A percentile compares a stretch with the other conserved stretches of the same genome.
Evolutionary conservation across 2,329 filamentous ascomycete genomes (phyloP).

Genomic region (Hirsutella thompsonii): DNA sequence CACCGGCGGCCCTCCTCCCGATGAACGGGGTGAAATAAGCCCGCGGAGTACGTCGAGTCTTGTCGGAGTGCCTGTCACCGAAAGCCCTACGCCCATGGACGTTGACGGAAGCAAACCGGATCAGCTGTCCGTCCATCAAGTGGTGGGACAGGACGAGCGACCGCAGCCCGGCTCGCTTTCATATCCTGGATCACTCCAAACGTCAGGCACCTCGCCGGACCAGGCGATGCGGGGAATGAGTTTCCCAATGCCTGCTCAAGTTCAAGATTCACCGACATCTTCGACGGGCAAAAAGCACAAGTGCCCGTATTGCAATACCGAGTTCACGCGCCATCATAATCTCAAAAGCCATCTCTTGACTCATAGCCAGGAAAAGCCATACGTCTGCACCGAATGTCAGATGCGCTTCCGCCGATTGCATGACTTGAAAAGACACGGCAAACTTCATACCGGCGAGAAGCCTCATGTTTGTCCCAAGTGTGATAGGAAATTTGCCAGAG

Average conservation of each 20-base stretch:
- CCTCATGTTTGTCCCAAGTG: constrained; percentile 93
- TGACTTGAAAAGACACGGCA: constrained; percentile 90
- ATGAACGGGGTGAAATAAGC: constrained; percentile 27
- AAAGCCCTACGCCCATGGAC: constrained; percentile 42
- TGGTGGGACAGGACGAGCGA: constrained; percentile 38
- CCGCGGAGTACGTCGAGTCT: constrained; percentile 31
- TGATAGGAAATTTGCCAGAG: constrained; percentile 85
- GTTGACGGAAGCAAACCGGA: constrained; percentile 31
- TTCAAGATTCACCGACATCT: constrained; percentile 44
- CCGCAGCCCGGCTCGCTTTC: constrained; percentile 36
- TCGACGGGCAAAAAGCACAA: constrained; percentile 72
- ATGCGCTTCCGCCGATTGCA: constrained; percentile 87
- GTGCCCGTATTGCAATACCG: constrained; percentile 90
- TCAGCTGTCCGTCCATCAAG: constrained; percentile 21
- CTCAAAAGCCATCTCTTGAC: constrained; percentile 94
- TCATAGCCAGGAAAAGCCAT: constrained; percentile 97
- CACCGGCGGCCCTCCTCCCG: constrained; percentile 18
- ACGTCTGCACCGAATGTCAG: constrained; percentile 84
- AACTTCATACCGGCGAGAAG: constrained; percentile 91
- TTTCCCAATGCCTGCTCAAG: constrained; percentile 36
- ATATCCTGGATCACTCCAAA: constrained; percentile 39
- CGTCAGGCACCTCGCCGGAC: constrained; percentile 27
- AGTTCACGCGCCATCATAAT: constrained; percentile 95
- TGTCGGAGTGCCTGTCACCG: constrained; percentile 28
- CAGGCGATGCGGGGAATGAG: constrained; percentile 40